Evolutionary conservation across 768 basidiomycete species (phyloP), one percentile per base, ranked within the genome.

Genomic region (Leccinum aurantiacum): DNA sequence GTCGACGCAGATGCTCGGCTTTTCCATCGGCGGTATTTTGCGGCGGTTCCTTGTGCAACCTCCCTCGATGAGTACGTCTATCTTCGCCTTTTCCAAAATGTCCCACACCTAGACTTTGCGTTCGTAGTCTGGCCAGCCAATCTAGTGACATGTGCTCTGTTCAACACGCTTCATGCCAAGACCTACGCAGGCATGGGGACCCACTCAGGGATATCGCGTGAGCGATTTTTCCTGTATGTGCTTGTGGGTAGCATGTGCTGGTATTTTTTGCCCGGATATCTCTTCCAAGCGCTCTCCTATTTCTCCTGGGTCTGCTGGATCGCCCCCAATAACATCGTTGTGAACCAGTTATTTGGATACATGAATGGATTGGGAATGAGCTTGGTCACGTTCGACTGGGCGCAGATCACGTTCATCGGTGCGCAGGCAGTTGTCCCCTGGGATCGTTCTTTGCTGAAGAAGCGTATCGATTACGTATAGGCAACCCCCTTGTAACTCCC

Each of bases 351-450:
- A 67, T 92, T 93, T 63, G 90, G 91, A 35, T 84, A 84, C 59
- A 64, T 67, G 37, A 63, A 54, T 22, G 78, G 79, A 14, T 69
- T 87, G 67, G 85, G 86, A 27, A 90, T 91, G 87, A 85, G 87
- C 63, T 68, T 90, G 61, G 71, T 91, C 67, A 90, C 89, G 33
- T 91, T 93, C 69, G 91, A 93, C 65, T 93, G 91, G 91, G 78
- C 86, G 3, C 87, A 90, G 70, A 84, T 88, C 60, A 60, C 74
- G 9, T 78, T 69, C 59, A 69, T 74, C 7, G 68, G 72, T 53
- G 56, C 54, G 53, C 27, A 8, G 25, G 0, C 56, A 11, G 27
- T 31, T 13, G 9, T 53, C n/a, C 15, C 3, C 15, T 7, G 24
- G 13, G 10, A 29, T 51, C 35, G 13, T 8, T 46, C 38, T 52